These are phyloP conservation scores for Chytriomyces hyalinus DNA, from an alignment of 192 early-diverging fungal genomes.

Conservation along the genomic window DNA sequence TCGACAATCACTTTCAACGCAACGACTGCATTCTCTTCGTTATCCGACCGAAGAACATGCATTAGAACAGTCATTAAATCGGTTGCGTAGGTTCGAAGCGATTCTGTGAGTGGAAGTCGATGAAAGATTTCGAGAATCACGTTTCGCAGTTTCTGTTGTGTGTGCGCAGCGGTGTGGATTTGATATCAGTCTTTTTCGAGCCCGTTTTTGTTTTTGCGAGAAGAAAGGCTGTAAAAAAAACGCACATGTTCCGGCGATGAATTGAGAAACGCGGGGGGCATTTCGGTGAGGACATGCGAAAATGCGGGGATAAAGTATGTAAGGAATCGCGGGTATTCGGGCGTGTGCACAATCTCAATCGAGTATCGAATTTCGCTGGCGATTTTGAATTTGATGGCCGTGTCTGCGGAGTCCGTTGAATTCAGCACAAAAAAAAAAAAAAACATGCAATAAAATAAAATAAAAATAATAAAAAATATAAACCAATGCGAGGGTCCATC, in stretches of 20 bases:
- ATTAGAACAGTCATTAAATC: conserved; percentile 79
- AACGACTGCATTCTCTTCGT: conserved; percentile 97
- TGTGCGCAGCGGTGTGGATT: not conserved
- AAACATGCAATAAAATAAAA: not conserved
- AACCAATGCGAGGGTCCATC: not conserved
- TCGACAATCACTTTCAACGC: conserved; percentile 95
- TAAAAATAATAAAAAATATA: not conserved
- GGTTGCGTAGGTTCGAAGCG: conserved; percentile 74
- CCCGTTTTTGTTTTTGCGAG: no score
- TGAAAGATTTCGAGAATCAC: conserved; percentile 91
- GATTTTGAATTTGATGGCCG: conserved; percentile 77
- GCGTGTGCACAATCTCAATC: conserved; percentile 86
- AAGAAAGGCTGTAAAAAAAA: not conserved
- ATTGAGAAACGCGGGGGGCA: conserved; percentile 70
- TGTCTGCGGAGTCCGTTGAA: conserved; percentile 46
- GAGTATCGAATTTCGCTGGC: conserved; percentile 87
- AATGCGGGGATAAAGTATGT: conserved; percentile 84
- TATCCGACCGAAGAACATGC: conserved; percentile 82
- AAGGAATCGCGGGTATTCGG: conserved; percentile 82
- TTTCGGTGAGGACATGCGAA: conserved; percentile 66
- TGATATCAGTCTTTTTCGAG: not conserved
- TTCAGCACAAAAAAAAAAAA: not conserved
- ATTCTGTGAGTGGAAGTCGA: conserved; percentile 87
- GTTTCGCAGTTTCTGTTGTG: conserved; percentile 80
- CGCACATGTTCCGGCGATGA: conserved; percentile 76